Percentiles rank a stretch among this genome's conserved stretches.
Conservation (phyloP, 1,284 basidiomycete species). For the Pseudozyma thailandica region DNA sequence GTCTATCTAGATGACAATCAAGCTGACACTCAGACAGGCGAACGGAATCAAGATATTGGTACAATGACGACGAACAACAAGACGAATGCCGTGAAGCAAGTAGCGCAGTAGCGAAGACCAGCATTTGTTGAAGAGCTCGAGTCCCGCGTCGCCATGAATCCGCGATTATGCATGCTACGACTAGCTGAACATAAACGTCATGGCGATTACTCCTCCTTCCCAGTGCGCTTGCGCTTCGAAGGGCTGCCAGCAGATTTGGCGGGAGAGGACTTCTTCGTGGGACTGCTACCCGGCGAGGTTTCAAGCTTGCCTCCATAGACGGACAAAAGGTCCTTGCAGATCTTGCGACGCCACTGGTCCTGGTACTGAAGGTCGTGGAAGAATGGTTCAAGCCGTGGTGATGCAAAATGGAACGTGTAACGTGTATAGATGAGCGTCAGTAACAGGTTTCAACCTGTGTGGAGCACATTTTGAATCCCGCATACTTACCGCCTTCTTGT, state of each 20-base stretch:
- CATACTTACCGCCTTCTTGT: constrained; percentile 7
- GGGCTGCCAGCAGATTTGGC: no score
- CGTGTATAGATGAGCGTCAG: no score
- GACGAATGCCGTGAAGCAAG: neutral
- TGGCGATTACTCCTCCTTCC: neutral
- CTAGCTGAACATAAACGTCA: neutral
- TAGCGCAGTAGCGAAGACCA: no score
- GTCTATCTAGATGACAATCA: no score
- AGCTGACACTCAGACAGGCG: no score
- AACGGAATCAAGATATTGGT: neutral
- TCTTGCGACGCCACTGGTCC: constrained; percentile 36
- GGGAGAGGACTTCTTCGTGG: neutral
- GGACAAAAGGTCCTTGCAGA: constrained; percentile 20
- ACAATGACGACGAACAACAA: neutral
- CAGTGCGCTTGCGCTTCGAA: constrained; percentile 27
- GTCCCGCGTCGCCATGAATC: constrained; percentile 26
- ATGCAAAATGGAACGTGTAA: no score
- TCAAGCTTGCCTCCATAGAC: constrained; percentile 5
- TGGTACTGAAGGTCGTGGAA: constrained; percentile 3
- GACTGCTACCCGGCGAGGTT: neutral
- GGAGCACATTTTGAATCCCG: neutral
- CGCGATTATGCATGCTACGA: neutral
- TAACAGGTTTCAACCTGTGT: neutral
- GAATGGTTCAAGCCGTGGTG: neutral
- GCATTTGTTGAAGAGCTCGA: no score